phyloP scores from a whole-genome alignment of 2,329 filamentous ascomycete species.

The Penicillium crustosum region DNA sequence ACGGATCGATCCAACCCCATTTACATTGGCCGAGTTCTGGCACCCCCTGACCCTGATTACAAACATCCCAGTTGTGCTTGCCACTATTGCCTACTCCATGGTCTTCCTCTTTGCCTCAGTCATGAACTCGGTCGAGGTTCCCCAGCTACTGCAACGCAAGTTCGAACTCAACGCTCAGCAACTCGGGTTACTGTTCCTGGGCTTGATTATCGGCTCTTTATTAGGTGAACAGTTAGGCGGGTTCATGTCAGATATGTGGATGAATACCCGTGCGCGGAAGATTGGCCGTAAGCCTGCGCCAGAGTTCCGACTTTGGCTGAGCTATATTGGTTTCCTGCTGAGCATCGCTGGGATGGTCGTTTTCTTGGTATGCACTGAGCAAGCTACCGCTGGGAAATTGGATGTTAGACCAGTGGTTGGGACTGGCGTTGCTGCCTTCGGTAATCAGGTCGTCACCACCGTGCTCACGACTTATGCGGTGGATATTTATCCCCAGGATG shows the following conservation, averaged over 20 bases:
- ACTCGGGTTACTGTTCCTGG: constrained; percentile 59
- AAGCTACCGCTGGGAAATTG: constrained; percentile 48
- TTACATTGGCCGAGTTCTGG: constrained; percentile 11
- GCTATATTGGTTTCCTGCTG: constrained; percentile 54
- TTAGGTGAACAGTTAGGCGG: constrained; percentile 62
- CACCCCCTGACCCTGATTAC: constrained; percentile 44
- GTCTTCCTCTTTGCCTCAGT: constrained; percentile 57
- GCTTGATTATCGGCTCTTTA: constrained; percentile 58
- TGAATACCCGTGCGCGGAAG: constrained; percentile 43
- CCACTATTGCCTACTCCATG: constrained; percentile 56
- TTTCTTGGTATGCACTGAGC: constrained; percentile 55
- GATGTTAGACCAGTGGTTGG: constrained; percentile 59
- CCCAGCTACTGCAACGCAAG: constrained; percentile 56
- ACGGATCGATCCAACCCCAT: constrained; percentile 48
- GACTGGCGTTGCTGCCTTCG: constrained; percentile 53
- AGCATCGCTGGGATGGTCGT: constrained; percentile 56
- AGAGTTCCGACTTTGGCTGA: constrained; percentile 59
- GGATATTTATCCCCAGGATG: constrained; percentile 56
- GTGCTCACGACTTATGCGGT: constrained; percentile 61
- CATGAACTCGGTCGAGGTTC: constrained; percentile 59
- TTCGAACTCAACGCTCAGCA: constrained; percentile 60
- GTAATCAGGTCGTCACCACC: constrained; percentile 64
- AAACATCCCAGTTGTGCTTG: constrained; percentile 52
- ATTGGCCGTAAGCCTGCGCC: constrained; percentile 45
- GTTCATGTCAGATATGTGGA: constrained; percentile 56